A percentile compares a stretch with the other conserved stretches of the same genome.
phyloP scores from a whole-genome alignment of 1,139 yeast species.

The Scheffersomyces stambukii region DNA sequence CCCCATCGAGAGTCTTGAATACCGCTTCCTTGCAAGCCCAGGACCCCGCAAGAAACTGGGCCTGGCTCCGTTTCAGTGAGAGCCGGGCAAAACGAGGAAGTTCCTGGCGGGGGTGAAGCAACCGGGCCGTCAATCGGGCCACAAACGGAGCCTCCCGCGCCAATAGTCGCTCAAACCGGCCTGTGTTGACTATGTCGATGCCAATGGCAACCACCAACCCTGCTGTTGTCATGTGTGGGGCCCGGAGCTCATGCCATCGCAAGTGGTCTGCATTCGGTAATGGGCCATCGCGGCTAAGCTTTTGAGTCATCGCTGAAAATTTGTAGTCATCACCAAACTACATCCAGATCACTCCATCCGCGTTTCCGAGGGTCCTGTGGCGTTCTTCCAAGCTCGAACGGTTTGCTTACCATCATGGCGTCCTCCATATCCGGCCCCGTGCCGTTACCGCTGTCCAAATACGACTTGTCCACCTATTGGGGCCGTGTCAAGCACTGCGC shows the following conservation, averaged over 20 bases:
- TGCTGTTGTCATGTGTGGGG: constrained; percentile 52
- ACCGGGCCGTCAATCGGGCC: constrained; percentile 40
- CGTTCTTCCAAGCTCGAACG: too few relatives aligned
- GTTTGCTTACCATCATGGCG: constrained; percentile 78
- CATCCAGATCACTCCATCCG: background rate
- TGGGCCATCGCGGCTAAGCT: too few relatives aligned
- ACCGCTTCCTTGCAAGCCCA: constrained; percentile 82
- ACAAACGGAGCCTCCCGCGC: constrained; percentile 22
- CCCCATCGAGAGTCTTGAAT: constrained; percentile 52
- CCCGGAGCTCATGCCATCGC: background rate
- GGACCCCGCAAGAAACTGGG: constrained; percentile 45
- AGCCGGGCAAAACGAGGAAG: constrained; percentile 29
- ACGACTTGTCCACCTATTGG: constrained; percentile 77
- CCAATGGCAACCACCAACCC: constrained; percentile 49
- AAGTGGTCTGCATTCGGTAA: too few relatives aligned
- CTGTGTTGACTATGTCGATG: constrained; percentile 51
- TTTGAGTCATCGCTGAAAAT: too few relatives aligned
- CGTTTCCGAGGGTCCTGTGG: too few relatives aligned
- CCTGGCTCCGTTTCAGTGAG: constrained; percentile 5
- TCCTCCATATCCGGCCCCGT: constrained; percentile 81
- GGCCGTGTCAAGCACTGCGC: constrained; percentile 95
- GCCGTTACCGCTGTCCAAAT: constrained; percentile 71
- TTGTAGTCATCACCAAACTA: background rate
- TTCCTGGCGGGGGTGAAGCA: constrained; percentile 50
- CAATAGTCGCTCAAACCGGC: constrained; percentile 47